A percentile compares a stretch with the other conserved stretches of the same genome.
Conservation (phyloP, 345 rosid species). For the Corchorus olitorius region DNA sequence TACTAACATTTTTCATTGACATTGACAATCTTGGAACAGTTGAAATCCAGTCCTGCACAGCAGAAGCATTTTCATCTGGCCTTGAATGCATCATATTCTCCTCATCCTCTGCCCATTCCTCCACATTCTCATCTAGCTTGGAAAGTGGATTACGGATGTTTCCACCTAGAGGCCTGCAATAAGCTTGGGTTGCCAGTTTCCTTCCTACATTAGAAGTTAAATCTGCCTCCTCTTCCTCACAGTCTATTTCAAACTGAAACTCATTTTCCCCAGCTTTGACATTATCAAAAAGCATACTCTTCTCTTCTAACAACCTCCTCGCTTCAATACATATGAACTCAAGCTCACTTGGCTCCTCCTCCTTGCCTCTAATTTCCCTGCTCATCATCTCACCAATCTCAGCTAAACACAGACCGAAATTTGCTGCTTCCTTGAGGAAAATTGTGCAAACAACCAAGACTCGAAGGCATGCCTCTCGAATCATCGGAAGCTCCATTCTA, state of each 20-base stretch:
- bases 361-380: slow-evolving; percentile 72
- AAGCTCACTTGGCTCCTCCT: slow-evolving; percentile 95
- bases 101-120: slow-evolving; percentile 33
- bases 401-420: slow-evolving; percentile 74
- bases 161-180: slow-evolving; percentile 23
- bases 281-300: slow-evolving; percentile 47
- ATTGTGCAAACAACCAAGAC: slow-evolving; percentile 77
- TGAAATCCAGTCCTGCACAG: slow-evolving; percentile 5
- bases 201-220: slow-evolving; percentile 21
- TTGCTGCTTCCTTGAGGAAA: slow-evolving; percentile 90
- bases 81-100: slow-evolving; percentile 18
- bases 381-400: slow-evolving; percentile 99
- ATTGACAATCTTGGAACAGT: slow-evolving; percentile 32
- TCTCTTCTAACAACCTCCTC: slow-evolving; percentile 60
- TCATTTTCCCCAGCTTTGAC: slow-evolving; percentile 15
- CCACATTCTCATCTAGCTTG: slow-evolving; percentile 43
- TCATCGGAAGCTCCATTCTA: slow-evolving; percentile 80
- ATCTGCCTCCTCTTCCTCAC: slow-evolving; percentile 34
- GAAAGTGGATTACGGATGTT: slow-evolving; percentile 35
- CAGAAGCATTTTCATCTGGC: slow-evolving; percentile 19
- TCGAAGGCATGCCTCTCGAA: slow-evolving; percentile 87
- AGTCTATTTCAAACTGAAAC: slow-evolving; percentile 46
- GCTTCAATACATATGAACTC: slow-evolving; percentile 90
- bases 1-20: slow-evolving; percentile 47
- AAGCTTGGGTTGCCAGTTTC: slow-evolving; percentile 16